Conservation (phyloP, 768 basidiomycete species). For the Chalciporus chontae region DNA sequence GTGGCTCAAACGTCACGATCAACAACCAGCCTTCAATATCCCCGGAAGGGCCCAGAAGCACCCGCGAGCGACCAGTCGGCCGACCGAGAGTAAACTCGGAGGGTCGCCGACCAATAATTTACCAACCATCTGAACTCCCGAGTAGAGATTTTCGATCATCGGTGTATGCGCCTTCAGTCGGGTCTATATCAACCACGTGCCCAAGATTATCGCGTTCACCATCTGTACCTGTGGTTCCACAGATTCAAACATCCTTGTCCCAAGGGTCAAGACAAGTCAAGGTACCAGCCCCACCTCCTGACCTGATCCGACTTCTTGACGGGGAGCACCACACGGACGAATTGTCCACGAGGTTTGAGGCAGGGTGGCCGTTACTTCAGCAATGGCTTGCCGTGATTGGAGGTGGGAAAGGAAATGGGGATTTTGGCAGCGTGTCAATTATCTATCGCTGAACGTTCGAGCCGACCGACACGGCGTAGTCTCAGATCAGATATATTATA, state of each 20-base stretch:
- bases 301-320: constrained; percentile 62
- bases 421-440: constrained; percentile 73
- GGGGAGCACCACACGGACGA: constrained; percentile 94
- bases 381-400: constrained; percentile 64
- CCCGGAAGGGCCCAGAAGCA: constrained; percentile 13
- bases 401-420: constrained; percentile 56
- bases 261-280: constrained; percentile 23
- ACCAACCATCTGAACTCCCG: constrained; percentile 22
- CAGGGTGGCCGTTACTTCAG: constrained; percentile 79
- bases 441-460: constrained; percentile 59
- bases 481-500: not conserved
- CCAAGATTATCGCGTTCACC: constrained; percentile 55
- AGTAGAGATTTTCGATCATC: constrained; percentile 21
- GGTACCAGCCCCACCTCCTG: constrained; percentile 41
- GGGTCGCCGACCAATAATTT: constrained; percentile 21
- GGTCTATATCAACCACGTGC: constrained; percentile 35
- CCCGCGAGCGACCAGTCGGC: constrained; percentile 17
- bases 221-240: constrained; percentile 46
- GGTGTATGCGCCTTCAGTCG: constrained; percentile 21
- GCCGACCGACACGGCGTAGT: not conserved
- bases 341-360: constrained; percentile 75
- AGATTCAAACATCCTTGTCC: constrained; percentile 24
- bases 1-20: constrained; percentile 21
- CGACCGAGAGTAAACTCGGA: constrained; percentile 30
- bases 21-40: constrained; percentile 17